Base-by-base conservation (phyloP, 805 yeast species). In the Pichia thaimueangensis region DNA sequence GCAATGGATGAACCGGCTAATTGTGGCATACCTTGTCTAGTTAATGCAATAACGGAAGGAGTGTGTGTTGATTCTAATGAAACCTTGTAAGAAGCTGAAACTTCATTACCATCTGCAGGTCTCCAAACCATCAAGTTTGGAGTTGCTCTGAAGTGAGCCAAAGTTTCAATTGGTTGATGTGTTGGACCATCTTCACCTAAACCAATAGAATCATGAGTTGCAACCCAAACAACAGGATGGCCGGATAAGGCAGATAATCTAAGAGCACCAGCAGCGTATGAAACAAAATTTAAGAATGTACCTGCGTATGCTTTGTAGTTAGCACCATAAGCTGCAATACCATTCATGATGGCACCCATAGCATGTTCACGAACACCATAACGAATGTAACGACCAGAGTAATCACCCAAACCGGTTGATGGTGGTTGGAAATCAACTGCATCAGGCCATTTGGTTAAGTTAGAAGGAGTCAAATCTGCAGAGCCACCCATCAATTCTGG, bases 351-450 rank as follows among this genome's bases (percentile, higher is more conserved):
- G 52, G 97, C 96, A 71, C 96, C 96, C 97, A 91, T 88, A 67
- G 86, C 97, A 70, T 93, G 97, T 76, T 91, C 98, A 71, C 98
- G 84, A 53, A 91, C 96, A 81, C 98, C 98, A 67, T 82, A 91
- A 73, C 97, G 83, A 68, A 91, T 74, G 74, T 91, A 91, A 65
- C 96, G 82, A 64, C 98, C 98, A 45, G 79, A 51, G 74, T 82
- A 89, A 60, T 79, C 79, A 68, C 97, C 97, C 54, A 86, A 70
- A 37, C 80, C 80, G 47, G 87, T 69, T 43, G 78, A 60, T 43
- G 87, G 86, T 43, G 93, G 86, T 77, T 93, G 96, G 89, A 89
- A 91, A 68, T 89, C 96, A 53, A 76, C 77, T 48, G 94, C 86
- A 50, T 70, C 81, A 57, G 75, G 64, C 74, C 91, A 78, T 75